Conservation (phyloP, 1,284 basidiomycete species). For the Leccinum holopus region DNA sequence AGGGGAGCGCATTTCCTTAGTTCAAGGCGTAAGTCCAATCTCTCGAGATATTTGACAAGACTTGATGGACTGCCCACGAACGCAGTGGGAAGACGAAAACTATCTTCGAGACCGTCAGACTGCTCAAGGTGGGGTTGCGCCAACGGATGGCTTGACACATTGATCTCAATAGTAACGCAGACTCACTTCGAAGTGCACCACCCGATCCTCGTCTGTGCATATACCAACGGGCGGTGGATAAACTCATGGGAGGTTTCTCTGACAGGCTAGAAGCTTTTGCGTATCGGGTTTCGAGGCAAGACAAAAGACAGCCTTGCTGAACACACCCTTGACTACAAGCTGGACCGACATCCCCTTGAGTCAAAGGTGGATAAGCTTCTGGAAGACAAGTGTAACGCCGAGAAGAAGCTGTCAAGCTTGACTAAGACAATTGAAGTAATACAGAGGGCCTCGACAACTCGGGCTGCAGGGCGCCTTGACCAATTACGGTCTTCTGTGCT, state of each 20-base stretch:
- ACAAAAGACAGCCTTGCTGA: constrained; percentile 57
- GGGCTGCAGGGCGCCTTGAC: constrained; percentile 30
- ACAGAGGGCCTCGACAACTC: constrained; percentile 20
- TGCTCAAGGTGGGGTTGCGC: constrained; percentile 65
- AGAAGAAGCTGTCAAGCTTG: constrained; percentile 31
- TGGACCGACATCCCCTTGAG: constrained; percentile 64
- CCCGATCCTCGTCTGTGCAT: constrained; percentile 86
- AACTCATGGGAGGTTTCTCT: constrained; percentile 77
- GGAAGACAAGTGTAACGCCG: too few relatives aligned
- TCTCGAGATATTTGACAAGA: neutral
- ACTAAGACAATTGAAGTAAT: constrained; percentile 26
- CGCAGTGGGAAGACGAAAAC: constrained; percentile 91
- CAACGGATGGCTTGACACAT: neutral
- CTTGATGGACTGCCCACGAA: constrained; percentile 8
- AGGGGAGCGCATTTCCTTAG: constrained; percentile 70
- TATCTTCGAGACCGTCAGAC: constrained; percentile 78
- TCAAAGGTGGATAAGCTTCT: constrained; percentile 19
- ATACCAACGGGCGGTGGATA: constrained; percentile 95
- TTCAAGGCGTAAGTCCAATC: constrained; percentile 74
- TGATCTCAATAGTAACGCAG: constrained; percentile 33
- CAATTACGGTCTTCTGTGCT: constrained; percentile 44
- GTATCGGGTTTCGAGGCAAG: constrained; percentile 66
- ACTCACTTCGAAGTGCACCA: constrained; percentile 79
- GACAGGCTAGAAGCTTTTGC: constrained; percentile 70
- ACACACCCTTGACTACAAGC: constrained; percentile 66